These are phyloP conservation scores for Coemansia sp. DNA, from an alignment of 192 early-diverging fungal species.

Conservation along the genomic window DNA sequence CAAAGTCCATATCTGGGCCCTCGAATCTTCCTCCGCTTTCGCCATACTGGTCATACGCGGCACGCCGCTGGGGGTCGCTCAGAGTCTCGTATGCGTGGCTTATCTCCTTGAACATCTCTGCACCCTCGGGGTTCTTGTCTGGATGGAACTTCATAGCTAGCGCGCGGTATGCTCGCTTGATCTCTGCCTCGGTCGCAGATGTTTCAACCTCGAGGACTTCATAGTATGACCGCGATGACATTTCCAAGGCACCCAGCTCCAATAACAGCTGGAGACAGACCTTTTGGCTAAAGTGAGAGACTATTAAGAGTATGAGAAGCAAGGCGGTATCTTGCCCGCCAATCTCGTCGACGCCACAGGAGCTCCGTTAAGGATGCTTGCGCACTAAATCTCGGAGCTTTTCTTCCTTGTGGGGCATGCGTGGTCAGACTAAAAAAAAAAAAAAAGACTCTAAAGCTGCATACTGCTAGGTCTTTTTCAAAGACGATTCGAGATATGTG, in stretches of 20 bases:
- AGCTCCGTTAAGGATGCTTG: constrained; percentile 8
- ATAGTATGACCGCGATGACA: constrained; percentile 52
- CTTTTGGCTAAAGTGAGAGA: neutral
- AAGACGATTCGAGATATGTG: neutral
- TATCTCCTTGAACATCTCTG: constrained; percentile 80
- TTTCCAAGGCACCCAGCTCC: constrained; percentile 18
- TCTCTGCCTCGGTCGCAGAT: constrained; percentile 48
- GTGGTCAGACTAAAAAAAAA: neutral
- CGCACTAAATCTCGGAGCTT: neutral
- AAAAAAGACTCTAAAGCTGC: neutral
- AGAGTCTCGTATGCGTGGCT: constrained; percentile 82
- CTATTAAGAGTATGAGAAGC: neutral
- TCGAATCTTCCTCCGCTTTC: constrained; percentile 14
- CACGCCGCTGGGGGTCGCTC: constrained; percentile 66
- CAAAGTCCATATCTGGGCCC: constrained; percentile 27
- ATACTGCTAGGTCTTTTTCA: neutral
- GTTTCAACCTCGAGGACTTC: constrained; percentile 48
- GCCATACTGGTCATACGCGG: constrained; percentile 78
- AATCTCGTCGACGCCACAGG: neutral
- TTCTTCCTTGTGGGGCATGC: constrained; percentile 8
- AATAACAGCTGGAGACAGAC: neutral
- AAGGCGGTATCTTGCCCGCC: neutral
- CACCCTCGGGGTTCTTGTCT: constrained; percentile 71
- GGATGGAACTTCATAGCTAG: constrained; percentile 67
- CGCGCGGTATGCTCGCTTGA: constrained; percentile 60